These are phyloP conservation scores for Botrytis aclada DNA, from an alignment of 2,329 filamentous ascomycete species.

Conservation along the genomic window DNA sequence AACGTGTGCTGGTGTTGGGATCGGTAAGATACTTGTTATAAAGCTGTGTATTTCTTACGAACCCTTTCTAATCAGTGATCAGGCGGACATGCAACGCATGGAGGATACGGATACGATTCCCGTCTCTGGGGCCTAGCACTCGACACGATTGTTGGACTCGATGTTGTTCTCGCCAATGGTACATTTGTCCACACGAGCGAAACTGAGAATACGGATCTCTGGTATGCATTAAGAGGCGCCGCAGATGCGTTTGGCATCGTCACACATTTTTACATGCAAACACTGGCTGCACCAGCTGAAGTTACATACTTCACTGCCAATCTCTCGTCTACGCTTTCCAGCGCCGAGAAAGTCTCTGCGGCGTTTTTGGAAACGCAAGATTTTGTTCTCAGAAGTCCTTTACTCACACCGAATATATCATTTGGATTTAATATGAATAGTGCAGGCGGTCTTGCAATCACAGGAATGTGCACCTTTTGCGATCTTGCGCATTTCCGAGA, in stretches of 20 bases:
- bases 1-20: conserved; percentile 16
- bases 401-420: conserved; percentile 42
- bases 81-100: conserved; percentile 12
- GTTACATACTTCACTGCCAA: conserved; percentile 30
- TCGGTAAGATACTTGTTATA: not conserved
- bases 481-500: conserved; percentile 39
- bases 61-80: not conserved
- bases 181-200: conserved; percentile 30
- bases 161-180: conserved; percentile 45
- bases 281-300: conserved; percentile 37
- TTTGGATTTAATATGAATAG: conserved; percentile 44
- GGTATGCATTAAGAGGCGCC: conserved; percentile 38
- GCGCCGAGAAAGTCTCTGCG: conserved; percentile 24
- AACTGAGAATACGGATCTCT: conserved; percentile 31
- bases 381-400: conserved; percentile 41
- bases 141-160: conserved; percentile 33
- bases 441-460: conserved; percentile 37
- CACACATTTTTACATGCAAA: conserved; percentile 36
- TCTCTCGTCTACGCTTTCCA: conserved; percentile 25
- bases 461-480: conserved; percentile 43
- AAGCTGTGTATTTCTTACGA: rapidly evolving
- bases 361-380: conserved; percentile 43
- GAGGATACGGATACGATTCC: conserved; percentile 17
- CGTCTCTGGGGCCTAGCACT: conserved; percentile 12
- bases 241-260: conserved; percentile 39